Conservation (phyloP, 2,329 filamentous ascomycete species). For the Plenodomus tracheiphilus region DNA sequence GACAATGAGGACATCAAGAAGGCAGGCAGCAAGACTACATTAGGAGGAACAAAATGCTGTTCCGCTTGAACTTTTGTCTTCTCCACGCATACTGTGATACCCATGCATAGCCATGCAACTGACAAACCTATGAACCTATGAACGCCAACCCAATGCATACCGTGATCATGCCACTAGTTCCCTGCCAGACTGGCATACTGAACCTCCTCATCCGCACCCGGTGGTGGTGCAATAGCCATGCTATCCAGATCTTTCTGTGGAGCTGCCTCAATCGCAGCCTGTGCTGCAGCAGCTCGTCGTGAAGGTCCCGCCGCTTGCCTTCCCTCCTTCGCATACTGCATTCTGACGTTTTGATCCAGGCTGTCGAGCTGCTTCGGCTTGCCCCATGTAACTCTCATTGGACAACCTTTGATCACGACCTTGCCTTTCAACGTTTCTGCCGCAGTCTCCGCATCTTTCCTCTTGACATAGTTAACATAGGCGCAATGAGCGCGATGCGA, state of each 20-base stretch:
- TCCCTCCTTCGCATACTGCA: conserved; percentile 79
- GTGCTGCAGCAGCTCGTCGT: conserved; percentile 32
- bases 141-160: conserved; percentile 33
- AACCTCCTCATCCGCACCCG: conserved; percentile 75
- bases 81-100: conserved; percentile 36
- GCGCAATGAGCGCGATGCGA: conserved; percentile 97
- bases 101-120: conserved; percentile 15
- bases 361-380: conserved; percentile 89
- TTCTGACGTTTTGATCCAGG: conserved; percentile 83
- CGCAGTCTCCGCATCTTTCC: conserved; percentile 82
- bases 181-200: conserved; percentile 86
- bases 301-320: conserved; percentile 46
- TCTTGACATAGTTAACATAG: conserved; percentile 89
- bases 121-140: conserved; percentile 8
- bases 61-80: conserved; percentile 38
- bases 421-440: conserved; percentile 83
- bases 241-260: conserved; percentile 49
- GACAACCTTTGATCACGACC: conserved; percentile 87
- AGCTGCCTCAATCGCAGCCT: conserved; percentile 47
- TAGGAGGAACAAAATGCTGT: conserved; percentile 44
- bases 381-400: conserved; percentile 88
- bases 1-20: conserved; percentile 90
- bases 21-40: conserved; percentile 49
- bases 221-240: conserved; percentile 71
- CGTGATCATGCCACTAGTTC: conserved; percentile 58